A percentile compares a stretch with the other conserved stretches of the same genome.
These are phyloP conservation scores for Clausena lansium DNA, from an alignment of 345 rosid species.

Conservation along the genomic window DNA sequence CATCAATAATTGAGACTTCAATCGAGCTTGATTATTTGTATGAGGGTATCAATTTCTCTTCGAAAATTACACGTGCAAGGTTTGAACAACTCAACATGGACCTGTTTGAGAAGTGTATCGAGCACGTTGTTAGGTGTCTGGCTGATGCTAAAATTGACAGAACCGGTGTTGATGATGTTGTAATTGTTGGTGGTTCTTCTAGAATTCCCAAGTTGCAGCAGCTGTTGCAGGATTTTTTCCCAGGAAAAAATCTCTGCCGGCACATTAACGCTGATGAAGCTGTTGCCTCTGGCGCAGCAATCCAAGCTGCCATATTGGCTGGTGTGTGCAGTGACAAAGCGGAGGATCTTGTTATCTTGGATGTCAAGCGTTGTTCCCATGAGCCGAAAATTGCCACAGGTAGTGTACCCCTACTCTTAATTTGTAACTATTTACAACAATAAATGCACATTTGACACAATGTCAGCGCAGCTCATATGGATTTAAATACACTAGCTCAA, in stretches of 20 bases:
- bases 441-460: too few species aligned
- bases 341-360: slow-evolving; percentile 33
- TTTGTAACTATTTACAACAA: too few species aligned
- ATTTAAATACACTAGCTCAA: too few species aligned
- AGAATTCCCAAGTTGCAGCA: slow-evolving; percentile 52
- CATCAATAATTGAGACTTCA: slow-evolving; percentile 30
- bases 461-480: too few species aligned
- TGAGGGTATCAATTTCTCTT: slow-evolving; percentile 38
- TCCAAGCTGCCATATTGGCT: slow-evolving; percentile 45
- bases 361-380: slow-evolving; percentile 21
- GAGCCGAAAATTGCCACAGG: background rate
- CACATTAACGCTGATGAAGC: slow-evolving; percentile 48
- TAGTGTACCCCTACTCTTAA: too few species aligned
- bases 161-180: slow-evolving; percentile 41
- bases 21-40: slow-evolving; percentile 40
- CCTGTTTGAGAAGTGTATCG: slow-evolving; percentile 38
- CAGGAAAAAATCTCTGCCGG: slow-evolving; percentile 44
- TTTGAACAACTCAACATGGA: slow-evolving; percentile 48
- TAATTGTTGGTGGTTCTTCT: slow-evolving; percentile 49
- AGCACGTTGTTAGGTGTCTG: slow-evolving; percentile 41
- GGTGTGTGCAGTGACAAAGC: slow-evolving; percentile 39
- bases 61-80: slow-evolving; percentile 34
- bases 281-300: slow-evolving; percentile 48
- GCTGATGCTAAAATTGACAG: slow-evolving; percentile 49
- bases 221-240: slow-evolving; percentile 39